Evolutionary conservation across 257 asterid genomes (phyloP), one percentile per base, ranked within the genome.

Genomic region (Gentiana macrophylla): DNA sequence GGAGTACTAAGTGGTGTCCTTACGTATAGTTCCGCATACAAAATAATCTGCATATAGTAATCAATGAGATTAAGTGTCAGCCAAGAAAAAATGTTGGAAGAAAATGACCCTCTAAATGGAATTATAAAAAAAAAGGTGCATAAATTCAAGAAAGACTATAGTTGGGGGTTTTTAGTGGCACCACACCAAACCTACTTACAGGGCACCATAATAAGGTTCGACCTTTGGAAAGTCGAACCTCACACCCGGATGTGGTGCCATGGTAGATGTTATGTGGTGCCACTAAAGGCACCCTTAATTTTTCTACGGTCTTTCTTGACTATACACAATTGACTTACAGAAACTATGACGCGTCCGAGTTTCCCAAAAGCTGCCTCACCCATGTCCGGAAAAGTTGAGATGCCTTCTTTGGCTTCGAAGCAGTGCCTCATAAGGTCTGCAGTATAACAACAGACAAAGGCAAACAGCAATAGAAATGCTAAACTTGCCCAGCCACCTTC

Each of bases 291-390:
- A 24, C 24, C 24, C 24, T 24, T 24, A 24, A 41, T 5, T 41
- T 41, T 41, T 3, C 46, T 41, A 41, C 6, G 46, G 46, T 41
- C 46, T 41, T 41, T 7, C 46, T 41, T 41, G 46, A 41, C 46
- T 41, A 38, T 41, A 5, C 5, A 41, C 46, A 41, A 7, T 41
- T 5, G 5, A 75, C 80, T 74, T 77, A 88, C 91, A 72, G 95
- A 88, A 55, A 85, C 65, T 6, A 85, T n/a, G 62, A 88, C 64
- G 33, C 95, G 86, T 36, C 95, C 94, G 32, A 47, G 68, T 66
- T 64, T 82, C 53, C 97, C 97, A 64, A 82, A 80, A 44, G 97
- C 95, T 47, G 95, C 97, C 68, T 80, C 84, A 63, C 95, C 97
- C 61, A 88, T 82, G 67, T 88, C 97, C 8, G 94, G 94, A 65